Evolutionary conservation across 2,329 filamentous ascomycete genomes (phyloP).

Genomic region (Sodiomyces alkalinus): DNA sequence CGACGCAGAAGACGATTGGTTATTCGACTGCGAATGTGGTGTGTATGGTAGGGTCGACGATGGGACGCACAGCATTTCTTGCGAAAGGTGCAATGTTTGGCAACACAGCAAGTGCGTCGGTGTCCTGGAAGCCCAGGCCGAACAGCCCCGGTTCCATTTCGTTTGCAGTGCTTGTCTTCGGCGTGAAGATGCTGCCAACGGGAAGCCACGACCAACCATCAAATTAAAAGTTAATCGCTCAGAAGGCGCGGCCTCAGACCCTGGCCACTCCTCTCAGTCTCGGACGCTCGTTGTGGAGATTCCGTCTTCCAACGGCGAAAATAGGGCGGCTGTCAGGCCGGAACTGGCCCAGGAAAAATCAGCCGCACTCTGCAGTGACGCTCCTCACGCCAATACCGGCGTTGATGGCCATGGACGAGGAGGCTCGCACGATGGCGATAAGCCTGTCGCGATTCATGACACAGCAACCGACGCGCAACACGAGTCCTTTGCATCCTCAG

Average conservation of each 20-base stretch:
- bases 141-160: slow-evolving; percentile 76
- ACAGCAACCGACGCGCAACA: too few species aligned
- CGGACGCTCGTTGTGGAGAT: too few species aligned
- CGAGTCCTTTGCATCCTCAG: too few species aligned
- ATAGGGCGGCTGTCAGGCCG: too few species aligned
- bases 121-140: slow-evolving; percentile 64
- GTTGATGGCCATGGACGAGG: too few species aligned
- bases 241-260: background rate
- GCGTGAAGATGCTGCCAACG: slow-evolving; percentile 49
- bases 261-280: too few species aligned
- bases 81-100: slow-evolving; percentile 90
- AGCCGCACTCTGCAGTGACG: too few species aligned
- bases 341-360: too few species aligned
- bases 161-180: slow-evolving; percentile 65
- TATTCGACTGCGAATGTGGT: slow-evolving; percentile 89
- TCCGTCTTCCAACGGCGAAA: too few species aligned
- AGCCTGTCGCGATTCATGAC: too few species aligned
- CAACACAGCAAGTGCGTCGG: slow-evolving; percentile 89
- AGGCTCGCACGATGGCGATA: too few species aligned
- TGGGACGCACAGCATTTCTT: slow-evolving; percentile 83
- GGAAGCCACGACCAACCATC: slow-evolving; percentile 33
- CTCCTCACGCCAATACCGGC: too few species aligned
- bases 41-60: slow-evolving; percentile 88
- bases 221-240: slow-evolving; percentile 33
- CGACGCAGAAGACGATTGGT: slow-evolving; percentile 65